A percentile compares a stretch with the other conserved stretches of the same genome.
phyloP scores from a whole-genome alignment of 768 basidiomycete genomes.

The Naganishia onofrii region DNA sequence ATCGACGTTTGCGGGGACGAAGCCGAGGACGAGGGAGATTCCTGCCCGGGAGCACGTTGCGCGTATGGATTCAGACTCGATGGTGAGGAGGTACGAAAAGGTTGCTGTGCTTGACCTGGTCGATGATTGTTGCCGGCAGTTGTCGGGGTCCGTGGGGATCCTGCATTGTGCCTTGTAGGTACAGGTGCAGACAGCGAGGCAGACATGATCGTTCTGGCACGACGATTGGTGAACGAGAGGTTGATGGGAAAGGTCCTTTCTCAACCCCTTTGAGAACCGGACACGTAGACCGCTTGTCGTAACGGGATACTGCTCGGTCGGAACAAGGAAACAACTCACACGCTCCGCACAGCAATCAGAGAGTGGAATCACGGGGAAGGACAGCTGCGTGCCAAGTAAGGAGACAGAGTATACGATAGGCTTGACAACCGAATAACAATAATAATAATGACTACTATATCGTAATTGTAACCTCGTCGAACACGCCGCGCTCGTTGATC shows the following conservation, averaged over 20 bases:
- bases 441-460: no score
- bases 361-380: not conserved
- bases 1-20: not conserved
- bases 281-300: not conserved
- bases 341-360: not conserved
- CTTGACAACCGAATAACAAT: no score
- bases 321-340: not conserved
- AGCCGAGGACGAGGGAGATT: not conserved
- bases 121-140: not conserved
- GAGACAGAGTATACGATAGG: no score
- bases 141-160: not conserved
- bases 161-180: slow-evolving; percentile 6
- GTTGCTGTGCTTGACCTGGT: slow-evolving; percentile 16
- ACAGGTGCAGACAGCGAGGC: slow-evolving; percentile 12
- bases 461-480: no score
- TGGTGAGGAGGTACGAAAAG: slow-evolving; percentile 16
- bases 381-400: no score
- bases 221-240: not conserved
- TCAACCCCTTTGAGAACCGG: not conserved
- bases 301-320: not conserved
- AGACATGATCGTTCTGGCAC: not conserved
- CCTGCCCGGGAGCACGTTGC: not conserved
- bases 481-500: not conserved
- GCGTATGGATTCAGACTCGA: slow-evolving; percentile 16
- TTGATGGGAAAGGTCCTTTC: slow-evolving; percentile 5